Evolutionary conservation across 805 yeast genomes (phyloP), one percentile per base, ranked within the genome.

Genomic region (Saccharomycopsis schoenii): DNA sequence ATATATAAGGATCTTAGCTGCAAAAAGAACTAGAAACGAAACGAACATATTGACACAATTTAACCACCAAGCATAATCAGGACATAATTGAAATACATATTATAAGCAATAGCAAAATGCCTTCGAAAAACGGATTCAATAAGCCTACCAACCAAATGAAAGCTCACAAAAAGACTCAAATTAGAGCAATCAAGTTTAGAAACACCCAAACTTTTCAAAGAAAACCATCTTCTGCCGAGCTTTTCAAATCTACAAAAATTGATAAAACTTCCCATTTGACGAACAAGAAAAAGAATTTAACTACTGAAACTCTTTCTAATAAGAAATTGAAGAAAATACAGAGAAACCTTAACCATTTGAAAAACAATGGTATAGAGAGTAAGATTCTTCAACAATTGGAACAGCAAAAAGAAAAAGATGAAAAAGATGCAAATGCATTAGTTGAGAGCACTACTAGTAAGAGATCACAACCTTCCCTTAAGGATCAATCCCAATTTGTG

Each of bases 61-160:
- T 29, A 29, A 29, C 34, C 34, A 6, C 34, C 34, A 29, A 29
- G 6, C 34, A 29, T 29, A 4, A 29, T 29, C 6, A 29, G 6
- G 34, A 29, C 6, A 29, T 29, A 29, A 6, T 29, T 29, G 3
- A 3, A 3, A 21, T 36, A 25, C 40, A 57, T n/a, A 43, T 11
- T 40, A 24, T 17, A 12, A 57, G 2, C 14, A 2, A 17, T 24
- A 21, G 1, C 24, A 65, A 54, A 21, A 89, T 89, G 96, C 94
- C 96, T 40, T 85, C 91, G 17, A 86, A 81, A 74, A 89, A 88
- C 77, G 82, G 90, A 54, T 78, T 89, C 66, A 91, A 90, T 73
- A 88, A 85, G 73, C 96, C 94, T 56, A 86, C 85, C 71, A 81
- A 80, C 66, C 60, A 63, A n/a, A 57, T 62, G 36, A n/a, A 17